phyloP scores from a whole-genome alignment of 768 basidiomycete species.

The Sistotremastrum suecicum region DNA sequence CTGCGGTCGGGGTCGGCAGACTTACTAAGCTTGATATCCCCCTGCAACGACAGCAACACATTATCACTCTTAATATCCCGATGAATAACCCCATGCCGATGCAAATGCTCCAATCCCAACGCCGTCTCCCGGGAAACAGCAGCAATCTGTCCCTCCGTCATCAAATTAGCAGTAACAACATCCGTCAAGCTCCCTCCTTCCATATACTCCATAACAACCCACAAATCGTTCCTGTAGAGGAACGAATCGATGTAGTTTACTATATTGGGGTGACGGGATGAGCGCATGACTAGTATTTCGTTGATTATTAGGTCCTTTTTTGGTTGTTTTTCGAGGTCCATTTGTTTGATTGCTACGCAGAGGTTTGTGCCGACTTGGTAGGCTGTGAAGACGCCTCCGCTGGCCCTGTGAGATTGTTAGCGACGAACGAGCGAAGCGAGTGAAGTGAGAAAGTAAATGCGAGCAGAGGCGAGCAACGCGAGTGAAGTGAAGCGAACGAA shows the following conservation, averaged over 20 bases:
- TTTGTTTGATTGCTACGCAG: constrained; percentile 97
- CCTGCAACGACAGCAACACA: constrained; percentile 79
- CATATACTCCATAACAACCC: constrained; percentile 99
- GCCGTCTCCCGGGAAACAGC: constrained; percentile 88
- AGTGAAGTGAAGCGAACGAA: constrained; percentile 4
- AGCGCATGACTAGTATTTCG: constrained; percentile 98
- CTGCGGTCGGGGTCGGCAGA: constrained; percentile 11
- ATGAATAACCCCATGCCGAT: constrained; percentile 94
- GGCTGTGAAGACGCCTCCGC: constrained; percentile 95
- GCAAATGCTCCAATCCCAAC: constrained; percentile 88
- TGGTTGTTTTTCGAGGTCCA: constrained; percentile 99
- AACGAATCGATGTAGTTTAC: constrained; percentile 99
- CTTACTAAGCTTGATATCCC: constrained; percentile 97
- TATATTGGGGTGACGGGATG: constrained; percentile 93
- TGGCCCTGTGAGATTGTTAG: constrained; percentile 42
- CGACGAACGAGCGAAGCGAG: constrained; percentile 3
- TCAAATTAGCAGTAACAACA: constrained; percentile 88
- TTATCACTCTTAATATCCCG: constrained; percentile 99
- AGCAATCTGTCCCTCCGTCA: constrained; percentile 98
- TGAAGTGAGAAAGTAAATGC: background rate
- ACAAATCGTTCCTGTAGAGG: constrained; percentile 92
- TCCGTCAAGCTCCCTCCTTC: constrained; percentile 92
- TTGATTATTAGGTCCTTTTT: constrained; percentile 99
- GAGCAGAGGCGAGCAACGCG: constrained; percentile 1
- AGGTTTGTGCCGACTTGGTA: constrained; percentile 93